These are phyloP conservation scores for Periconia sp. DNA, from an alignment of 2,329 filamentous ascomycete species.

Conservation along the genomic window DNA sequence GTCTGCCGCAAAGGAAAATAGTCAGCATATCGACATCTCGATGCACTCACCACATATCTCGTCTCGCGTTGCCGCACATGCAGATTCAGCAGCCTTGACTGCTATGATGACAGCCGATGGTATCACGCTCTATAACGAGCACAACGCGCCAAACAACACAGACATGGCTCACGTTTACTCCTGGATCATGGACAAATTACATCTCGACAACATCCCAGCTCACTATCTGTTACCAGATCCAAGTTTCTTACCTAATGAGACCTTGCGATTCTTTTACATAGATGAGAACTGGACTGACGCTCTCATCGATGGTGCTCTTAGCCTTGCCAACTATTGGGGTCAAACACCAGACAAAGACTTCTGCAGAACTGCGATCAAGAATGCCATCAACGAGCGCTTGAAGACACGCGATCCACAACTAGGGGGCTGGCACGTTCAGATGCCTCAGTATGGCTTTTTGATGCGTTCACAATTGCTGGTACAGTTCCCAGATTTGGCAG, in stretches of 20 bases:
- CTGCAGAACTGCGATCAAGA: slow-evolving; percentile 40
- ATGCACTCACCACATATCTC: no score
- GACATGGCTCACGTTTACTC: no score
- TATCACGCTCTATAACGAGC: slow-evolving; percentile 33
- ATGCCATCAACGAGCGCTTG: slow-evolving; percentile 43
- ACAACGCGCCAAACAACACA: no score
- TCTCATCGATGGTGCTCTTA: slow-evolving; percentile 54
- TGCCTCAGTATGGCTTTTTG: no score
- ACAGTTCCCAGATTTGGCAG: no score
- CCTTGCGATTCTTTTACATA: slow-evolving; percentile 54
- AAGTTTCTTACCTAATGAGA: slow-evolving; percentile 43
- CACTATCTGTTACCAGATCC: slow-evolving; percentile 53
- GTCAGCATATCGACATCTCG: slow-evolving; percentile 32
- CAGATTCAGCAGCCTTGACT: no score
- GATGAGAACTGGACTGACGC: slow-evolving; percentile 53
- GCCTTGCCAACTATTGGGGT: slow-evolving; percentile 47
- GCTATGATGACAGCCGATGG: slow-evolving; percentile 47
- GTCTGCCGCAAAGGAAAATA: slow-evolving; percentile 47
- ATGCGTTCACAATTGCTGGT: no score
- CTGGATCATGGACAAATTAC: no score
- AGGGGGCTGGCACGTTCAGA: no score
- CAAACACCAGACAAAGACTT: slow-evolving; percentile 31
- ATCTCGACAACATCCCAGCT: slow-evolving; percentile 46
- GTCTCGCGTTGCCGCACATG: no score
- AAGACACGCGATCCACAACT: no score